phyloP scores from a whole-genome alignment of 805 yeast genomes.

The Saturnispora ahearnii region DNA sequence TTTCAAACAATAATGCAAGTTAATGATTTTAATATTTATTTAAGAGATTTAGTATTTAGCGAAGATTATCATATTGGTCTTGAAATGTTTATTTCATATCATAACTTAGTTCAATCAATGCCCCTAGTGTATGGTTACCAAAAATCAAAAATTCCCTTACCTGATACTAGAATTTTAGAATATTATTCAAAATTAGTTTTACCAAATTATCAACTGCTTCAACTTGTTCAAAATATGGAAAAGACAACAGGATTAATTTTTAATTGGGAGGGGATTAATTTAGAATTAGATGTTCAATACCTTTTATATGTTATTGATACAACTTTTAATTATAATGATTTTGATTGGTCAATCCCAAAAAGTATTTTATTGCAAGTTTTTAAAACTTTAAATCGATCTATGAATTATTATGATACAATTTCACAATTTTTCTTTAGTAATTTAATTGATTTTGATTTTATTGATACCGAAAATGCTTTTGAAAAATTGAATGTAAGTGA shows the following conservation, averaged over 20 bases:
- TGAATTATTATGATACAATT: constrained; percentile 5
- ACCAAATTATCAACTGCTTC: constrained; percentile 18
- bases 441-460: background rate
- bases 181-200: constrained; percentile 16
- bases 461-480: background rate
- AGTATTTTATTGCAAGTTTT: constrained; percentile 21
- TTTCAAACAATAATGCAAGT: constrained; percentile 15
- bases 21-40: constrained; percentile 14
- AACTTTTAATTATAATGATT: constrained; percentile 6
- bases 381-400: constrained; percentile 18
- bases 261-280: constrained; percentile 12
- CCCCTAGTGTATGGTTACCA: constrained; percentile 21
- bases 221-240: constrained; percentile 6
- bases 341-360: constrained; percentile 9
- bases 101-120: constrained; percentile 22
- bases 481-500: constrained; percentile 1
- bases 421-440: constrained; percentile 11
- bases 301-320: constrained; percentile 18
- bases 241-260: constrained; percentile 12
- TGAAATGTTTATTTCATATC: constrained; percentile 18
- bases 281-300: constrained; percentile 20
- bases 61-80: constrained; percentile 12
- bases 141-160: constrained; percentile 13
- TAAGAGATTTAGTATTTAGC: background rate
- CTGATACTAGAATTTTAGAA: constrained; percentile 14